phyloP scores from a whole-genome alignment of 2,329 filamentous ascomycete genomes.

The Zelopaecilomyces penicillatus region DNA sequence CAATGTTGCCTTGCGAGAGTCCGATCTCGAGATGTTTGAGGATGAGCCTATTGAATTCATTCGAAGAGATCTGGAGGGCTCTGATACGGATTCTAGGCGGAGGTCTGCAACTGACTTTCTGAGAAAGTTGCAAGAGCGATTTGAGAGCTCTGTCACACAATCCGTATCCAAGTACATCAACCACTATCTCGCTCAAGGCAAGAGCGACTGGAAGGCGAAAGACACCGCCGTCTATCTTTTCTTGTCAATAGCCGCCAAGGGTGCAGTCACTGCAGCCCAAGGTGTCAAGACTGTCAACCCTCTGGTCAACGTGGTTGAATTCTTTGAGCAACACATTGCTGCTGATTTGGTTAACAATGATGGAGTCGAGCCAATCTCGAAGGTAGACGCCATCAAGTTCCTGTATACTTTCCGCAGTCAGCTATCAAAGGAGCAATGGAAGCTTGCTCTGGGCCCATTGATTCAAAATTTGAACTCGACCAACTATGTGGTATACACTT shows the following conservation, averaged over 20 bases:
- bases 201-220: constrained; percentile 90
- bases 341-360: constrained; percentile 69
- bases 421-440: constrained; percentile 86
- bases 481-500: constrained; percentile 96
- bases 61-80: constrained; percentile 86
- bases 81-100: constrained; percentile 86
- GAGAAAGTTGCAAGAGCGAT: constrained; percentile 78
- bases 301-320: constrained; percentile 83
- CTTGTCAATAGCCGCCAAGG: constrained; percentile 88
- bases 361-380: constrained; percentile 72
- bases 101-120: constrained; percentile 93
- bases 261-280: constrained; percentile 74
- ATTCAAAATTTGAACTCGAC: constrained; percentile 83
- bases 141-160: constrained; percentile 73
- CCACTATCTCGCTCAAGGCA: constrained; percentile 74
- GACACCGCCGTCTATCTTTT: constrained; percentile 98
- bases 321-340: constrained; percentile 89
- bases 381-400: constrained; percentile 97
- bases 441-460: constrained; percentile 76
- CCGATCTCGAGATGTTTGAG: constrained; percentile 91
- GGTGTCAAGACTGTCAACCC: constrained; percentile 86
- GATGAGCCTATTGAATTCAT: constrained; percentile 99
- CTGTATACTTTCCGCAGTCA: constrained; percentile 95
- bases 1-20: constrained; percentile 84
- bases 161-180: constrained; percentile 84